Percentiles rank a stretch among this genome's conserved stretches.
These are phyloP conservation scores for Nakaseomyces nivariensis DNA, from an alignment of 1,139 yeast genomes.

Conservation along the genomic window DNA sequence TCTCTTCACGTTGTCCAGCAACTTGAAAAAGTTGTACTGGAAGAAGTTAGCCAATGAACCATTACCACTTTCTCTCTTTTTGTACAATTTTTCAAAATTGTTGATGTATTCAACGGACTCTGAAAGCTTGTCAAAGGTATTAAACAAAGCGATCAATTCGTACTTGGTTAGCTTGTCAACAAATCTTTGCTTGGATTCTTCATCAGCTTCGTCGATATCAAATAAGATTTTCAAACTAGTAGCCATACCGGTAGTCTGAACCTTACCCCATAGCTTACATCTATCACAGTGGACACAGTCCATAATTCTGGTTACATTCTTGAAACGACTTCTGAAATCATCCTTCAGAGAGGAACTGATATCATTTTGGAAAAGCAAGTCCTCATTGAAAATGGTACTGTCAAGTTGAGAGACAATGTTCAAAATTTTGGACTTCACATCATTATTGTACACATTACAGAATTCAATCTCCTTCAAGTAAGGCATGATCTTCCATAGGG, in stretches of 20 bases:
- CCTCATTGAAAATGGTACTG: slow-evolving; percentile 46
- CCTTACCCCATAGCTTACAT: slow-evolving; percentile 95
- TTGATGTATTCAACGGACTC: slow-evolving; percentile 71
- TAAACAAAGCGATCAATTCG: slow-evolving; percentile 81
- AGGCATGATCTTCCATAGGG: slow-evolving; percentile 55
- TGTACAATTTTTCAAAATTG: slow-evolving; percentile 54
- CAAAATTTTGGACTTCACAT: slow-evolving; percentile 37
- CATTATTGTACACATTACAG: slow-evolving; percentile 41
- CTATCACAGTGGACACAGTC: slow-evolving; percentile 98
- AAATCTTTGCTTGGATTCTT: slow-evolving; percentile 34
- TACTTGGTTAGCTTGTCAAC: slow-evolving; percentile 56
- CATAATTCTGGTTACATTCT: slow-evolving; percentile 86
- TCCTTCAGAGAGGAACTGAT: slow-evolving; percentile 39
- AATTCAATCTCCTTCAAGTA: slow-evolving; percentile 41
- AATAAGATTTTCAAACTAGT: slow-evolving; percentile 86
- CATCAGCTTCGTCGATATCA: slow-evolving; percentile 44
- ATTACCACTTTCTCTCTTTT: slow-evolving; percentile 20
- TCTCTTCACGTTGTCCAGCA: slow-evolving; percentile 20
- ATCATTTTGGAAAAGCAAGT: slow-evolving; percentile 42
- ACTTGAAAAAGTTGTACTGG: slow-evolving; percentile 26
- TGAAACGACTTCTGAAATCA: slow-evolving; percentile 77
- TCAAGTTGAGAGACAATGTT: slow-evolving; percentile 37
- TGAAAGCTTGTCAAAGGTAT: slow-evolving; percentile 85
- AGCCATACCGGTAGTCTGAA: slow-evolving; percentile 95
- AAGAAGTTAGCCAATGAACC: slow-evolving; percentile 19